A percentile compares a stretch with the other conserved stretches of the same genome.
These are phyloP conservation scores for Diplocarpon rosae DNA, from an alignment of 2,329 filamentous ascomycete genomes.

Conservation along the genomic window DNA sequence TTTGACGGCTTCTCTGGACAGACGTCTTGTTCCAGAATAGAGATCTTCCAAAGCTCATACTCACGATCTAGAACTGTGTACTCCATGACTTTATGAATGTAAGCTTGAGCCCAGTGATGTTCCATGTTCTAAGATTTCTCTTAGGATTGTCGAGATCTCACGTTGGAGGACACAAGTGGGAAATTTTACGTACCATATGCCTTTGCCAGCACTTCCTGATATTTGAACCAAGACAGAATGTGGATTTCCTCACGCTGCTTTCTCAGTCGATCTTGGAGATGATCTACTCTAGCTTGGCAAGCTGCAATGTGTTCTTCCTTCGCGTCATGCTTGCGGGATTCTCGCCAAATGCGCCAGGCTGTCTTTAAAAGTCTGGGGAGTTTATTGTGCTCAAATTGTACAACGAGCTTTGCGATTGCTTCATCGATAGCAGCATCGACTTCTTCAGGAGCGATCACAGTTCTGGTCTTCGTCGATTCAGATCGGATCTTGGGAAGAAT, in stretches of 20 bases:
- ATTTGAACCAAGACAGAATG: constrained; percentile 39
- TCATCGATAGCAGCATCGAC: constrained; percentile 43
- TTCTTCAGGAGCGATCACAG: constrained; percentile 33
- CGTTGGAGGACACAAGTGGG: too few relatives aligned
- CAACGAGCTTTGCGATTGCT: constrained; percentile 38
- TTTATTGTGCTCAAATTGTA: constrained; percentile 47
- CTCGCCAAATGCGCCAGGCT: constrained; percentile 51
- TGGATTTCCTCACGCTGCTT: constrained; percentile 44
- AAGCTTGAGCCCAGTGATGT: too few relatives aligned
- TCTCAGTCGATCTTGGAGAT: constrained; percentile 40
- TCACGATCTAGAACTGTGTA: constrained; percentile 52
- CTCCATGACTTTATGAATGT: constrained; percentile 39
- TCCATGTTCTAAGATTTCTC: too few relatives aligned
- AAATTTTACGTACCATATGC: constrained; percentile 21
- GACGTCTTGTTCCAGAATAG: constrained; percentile 33
- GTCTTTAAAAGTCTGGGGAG: constrained; percentile 42
- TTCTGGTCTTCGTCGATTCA: constrained; percentile 21
- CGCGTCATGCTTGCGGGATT: constrained; percentile 35
- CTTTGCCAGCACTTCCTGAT: constrained; percentile 42
- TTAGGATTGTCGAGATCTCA: too few relatives aligned
- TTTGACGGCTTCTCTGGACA: constrained; percentile 29
- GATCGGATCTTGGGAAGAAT: constrained; percentile 21
- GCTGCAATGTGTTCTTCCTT: constrained; percentile 32
- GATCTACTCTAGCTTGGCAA: constrained; percentile 33
- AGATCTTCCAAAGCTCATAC: constrained; percentile 39